These are phyloP conservation scores for Cicer chorassanicum DNA, from an alignment of 306 rosid species.

Conservation along the genomic window DNA sequence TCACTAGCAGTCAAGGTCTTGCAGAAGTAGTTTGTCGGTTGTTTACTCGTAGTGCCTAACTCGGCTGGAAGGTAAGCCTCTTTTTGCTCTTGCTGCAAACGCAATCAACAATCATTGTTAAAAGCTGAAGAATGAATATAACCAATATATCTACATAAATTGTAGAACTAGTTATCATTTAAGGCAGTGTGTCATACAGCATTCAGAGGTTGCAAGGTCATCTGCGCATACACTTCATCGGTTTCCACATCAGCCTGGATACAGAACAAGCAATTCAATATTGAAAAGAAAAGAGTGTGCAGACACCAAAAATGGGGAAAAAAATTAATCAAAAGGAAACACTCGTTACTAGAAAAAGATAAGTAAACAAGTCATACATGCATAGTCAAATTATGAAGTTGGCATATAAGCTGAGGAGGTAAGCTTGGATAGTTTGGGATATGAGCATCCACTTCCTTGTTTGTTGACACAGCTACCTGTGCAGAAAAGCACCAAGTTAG, in stretches of 20 bases:
- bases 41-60: constrained; percentile 85
- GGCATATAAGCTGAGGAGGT: constrained; percentile 94
- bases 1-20: constrained; percentile 98
- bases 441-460: constrained; percentile 90
- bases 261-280: constrained; percentile 15
- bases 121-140: constrained; percentile 32
- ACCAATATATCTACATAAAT: constrained; percentile 11
- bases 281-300: constrained; percentile 27
- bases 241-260: constrained; percentile 94
- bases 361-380: constrained; percentile 64
- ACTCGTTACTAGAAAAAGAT: background rate
- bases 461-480: constrained; percentile 93
- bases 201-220: constrained; percentile 94
- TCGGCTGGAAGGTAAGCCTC: constrained; percentile 91
- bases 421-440: constrained; percentile 93
- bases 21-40: constrained; percentile 94
- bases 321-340: constrained; percentile 17
- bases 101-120: constrained; percentile 32
- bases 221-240: constrained; percentile 89
- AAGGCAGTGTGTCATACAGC: constrained; percentile 57
- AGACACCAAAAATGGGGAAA: background rate
- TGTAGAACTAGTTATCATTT: constrained; percentile 11
- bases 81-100: constrained; percentile 90
- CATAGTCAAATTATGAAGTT: constrained; percentile 96
- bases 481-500: constrained; percentile 34